These are phyloP conservation scores for Mycena floridula DNA, from an alignment of 768 basidiomycete species.

Conservation along the genomic window DNA sequence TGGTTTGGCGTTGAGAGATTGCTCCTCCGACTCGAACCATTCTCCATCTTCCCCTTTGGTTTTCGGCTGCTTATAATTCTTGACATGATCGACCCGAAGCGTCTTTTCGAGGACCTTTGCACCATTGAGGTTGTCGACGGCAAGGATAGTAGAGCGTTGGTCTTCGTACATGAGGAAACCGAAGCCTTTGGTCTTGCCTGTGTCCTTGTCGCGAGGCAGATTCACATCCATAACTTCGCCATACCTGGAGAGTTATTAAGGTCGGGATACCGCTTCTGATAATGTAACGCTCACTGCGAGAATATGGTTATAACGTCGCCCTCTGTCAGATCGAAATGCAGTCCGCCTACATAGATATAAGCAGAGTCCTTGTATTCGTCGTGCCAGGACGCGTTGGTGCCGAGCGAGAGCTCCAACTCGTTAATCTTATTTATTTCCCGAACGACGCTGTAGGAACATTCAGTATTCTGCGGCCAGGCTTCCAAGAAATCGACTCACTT, in stretches of 20 bases:
- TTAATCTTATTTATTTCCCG: slow-evolving; percentile 94
- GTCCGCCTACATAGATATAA: slow-evolving; percentile 89
- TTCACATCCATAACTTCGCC: slow-evolving; percentile 97
- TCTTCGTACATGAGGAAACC: slow-evolving; percentile 99
- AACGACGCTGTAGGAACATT: slow-evolving; percentile 57
- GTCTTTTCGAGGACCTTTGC: slow-evolving; percentile 82
- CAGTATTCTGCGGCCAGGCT: background rate
- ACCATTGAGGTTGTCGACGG: slow-evolving; percentile 98
- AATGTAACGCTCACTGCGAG: slow-evolving; percentile 70
- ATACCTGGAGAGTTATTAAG: slow-evolving; percentile 49
- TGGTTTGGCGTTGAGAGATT: slow-evolving; percentile 85
- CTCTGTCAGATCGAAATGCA: slow-evolving; percentile 86
- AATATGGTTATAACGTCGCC: slow-evolving; percentile 97
- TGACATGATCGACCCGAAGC: slow-evolving; percentile 88
- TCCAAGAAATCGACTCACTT: slow-evolving; percentile 45
- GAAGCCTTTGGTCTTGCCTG: slow-evolving; percentile 88
- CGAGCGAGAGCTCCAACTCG: slow-evolving; percentile 79
- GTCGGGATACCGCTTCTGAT: background rate
- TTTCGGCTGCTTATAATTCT: slow-evolving; percentile 86
- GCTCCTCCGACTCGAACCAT: slow-evolving; percentile 77
- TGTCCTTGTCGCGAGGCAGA: slow-evolving; percentile 89
- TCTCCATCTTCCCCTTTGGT: slow-evolving; percentile 77
- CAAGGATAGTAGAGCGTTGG: slow-evolving; percentile 91
- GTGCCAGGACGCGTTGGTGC: slow-evolving; percentile 81
- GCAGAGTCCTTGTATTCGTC: slow-evolving; percentile 98